Base-by-base conservation (phyloP, 1,139 yeast species). In the Saccharomyces pastorianus region DNA sequence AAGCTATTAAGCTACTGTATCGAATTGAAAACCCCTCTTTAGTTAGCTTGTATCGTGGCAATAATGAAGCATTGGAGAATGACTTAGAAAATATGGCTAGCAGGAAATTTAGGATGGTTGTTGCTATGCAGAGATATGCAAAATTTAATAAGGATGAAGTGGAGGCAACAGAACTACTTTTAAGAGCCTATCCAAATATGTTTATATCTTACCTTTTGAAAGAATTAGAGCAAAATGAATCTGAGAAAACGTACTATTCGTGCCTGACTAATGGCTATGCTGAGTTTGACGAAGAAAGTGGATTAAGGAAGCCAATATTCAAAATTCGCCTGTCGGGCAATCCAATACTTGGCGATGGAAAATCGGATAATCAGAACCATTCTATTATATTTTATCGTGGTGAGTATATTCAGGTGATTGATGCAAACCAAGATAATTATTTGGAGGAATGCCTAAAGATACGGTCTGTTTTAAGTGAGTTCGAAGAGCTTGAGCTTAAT, bases 301-400 rank as follows among this genome's bases (percentile, higher is more conserved):
- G 83, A 0, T 63, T 73, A 13, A 71, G 81, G 29, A 65, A 65
- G 27, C 83, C 82, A 5, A 74, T 75, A 49, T 85, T 76, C 62
- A 75, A 80, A 56, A 76, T 89, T 8, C 76, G 75, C 53, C 72
- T 89, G 11, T 84, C 95, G 0, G 96, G 96, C 0, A 83, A 89
- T 65, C 96, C 96, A 2, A 86, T 88, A 44, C 72, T 89, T 28
- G 96, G 96, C 0, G 96, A 88, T 69, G 96, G 96, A 2, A 88
- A 88, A 66, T 83, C 95, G 2, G 96, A 88, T 65, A 88, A 88
- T 63, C 96, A 88, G 66, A 88, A 88, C 62, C 83, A 82, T 65
- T 79, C 95, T 0, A 63, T 88, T n/a, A 80, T 87, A 2, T 88
- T 83, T 63, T 83, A 85, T 61, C 78, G 96, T 42, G 96, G 96